Conservation (phyloP, 371 early-diverging fungal species). For the Lichtheimia ramosa region DNA sequence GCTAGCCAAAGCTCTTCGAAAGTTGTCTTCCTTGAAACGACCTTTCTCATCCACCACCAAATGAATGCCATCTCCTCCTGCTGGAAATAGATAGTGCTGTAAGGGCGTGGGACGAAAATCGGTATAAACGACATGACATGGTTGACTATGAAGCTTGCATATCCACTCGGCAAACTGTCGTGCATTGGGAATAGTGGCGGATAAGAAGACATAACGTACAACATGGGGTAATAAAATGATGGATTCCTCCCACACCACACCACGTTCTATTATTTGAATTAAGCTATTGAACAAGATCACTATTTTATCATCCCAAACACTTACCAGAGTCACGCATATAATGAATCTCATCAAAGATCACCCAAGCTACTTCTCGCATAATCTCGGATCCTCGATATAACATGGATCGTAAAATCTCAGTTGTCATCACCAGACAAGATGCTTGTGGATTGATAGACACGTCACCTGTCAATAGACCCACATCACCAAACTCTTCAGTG, state of each 20-base stretch:
- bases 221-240: slow-evolving; percentile 95
- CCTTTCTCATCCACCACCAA: slow-evolving; percentile 96
- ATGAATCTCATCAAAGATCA: slow-evolving; percentile 99
- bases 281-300: background rate
- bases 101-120: slow-evolving; percentile 99
- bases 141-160: slow-evolving; percentile 92
- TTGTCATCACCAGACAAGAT: slow-evolving; percentile 99
- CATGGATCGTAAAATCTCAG: slow-evolving; percentile 99
- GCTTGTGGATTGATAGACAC: slow-evolving; percentile 98
- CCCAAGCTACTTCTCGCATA: slow-evolving; percentile 99
- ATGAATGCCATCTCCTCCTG: slow-evolving; percentile 91
- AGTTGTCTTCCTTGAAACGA: slow-evolving; percentile 93
- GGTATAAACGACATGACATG: slow-evolving; percentile 99
- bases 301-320: background rate
- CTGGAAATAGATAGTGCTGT: slow-evolving; percentile 95
- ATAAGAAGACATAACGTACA: slow-evolving; percentile 96
- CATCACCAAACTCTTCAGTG: slow-evolving; percentile 97
- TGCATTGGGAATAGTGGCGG: slow-evolving; percentile 99
- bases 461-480: slow-evolving; percentile 99
- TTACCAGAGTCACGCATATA: slow-evolving; percentile 94
- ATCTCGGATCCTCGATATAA: slow-evolving; percentile 99
- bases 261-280: slow-evolving; percentile 69
- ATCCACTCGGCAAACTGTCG: slow-evolving; percentile 99
- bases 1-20: slow-evolving; percentile 83
- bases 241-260: slow-evolving; percentile 99